phyloP scores from a whole-genome alignment of 495 filamentous ascomycete species.

The Neurospora sp. region DNA sequence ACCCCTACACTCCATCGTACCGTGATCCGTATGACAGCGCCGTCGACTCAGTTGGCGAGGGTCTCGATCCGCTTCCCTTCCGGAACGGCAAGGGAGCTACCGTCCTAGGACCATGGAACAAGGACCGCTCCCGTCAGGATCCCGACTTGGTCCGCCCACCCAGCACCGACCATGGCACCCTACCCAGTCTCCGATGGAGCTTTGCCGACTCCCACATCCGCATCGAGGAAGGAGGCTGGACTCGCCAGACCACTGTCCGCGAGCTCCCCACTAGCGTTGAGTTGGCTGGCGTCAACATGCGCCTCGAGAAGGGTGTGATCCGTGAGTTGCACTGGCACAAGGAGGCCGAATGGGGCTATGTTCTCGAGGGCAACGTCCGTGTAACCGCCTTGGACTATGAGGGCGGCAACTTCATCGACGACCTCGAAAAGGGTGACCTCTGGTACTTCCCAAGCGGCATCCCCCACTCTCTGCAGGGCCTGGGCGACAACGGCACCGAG shows the following conservation, averaged over 20 bases:
- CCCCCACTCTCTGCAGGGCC: conserved; percentile 59
- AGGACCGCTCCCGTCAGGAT: conserved; percentile 49
- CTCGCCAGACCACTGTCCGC: conserved; percentile 53
- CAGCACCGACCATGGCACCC: conserved; percentile 51
- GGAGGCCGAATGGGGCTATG: conserved; percentile 61
- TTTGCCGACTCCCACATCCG: conserved; percentile 58
- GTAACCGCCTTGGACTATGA: conserved; percentile 59
- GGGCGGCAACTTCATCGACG: conserved; percentile 59
- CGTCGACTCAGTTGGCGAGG: conserved; percentile 47
- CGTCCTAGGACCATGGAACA: conserved; percentile 57
- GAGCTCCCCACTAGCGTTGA: conserved; percentile 50
- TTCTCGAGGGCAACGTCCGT: conserved; percentile 49
- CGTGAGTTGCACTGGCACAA: conserved; percentile 68
- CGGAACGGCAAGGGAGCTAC: conserved; percentile 54
- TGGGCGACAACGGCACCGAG: conserved; percentile 56
- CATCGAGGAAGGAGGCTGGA: conserved; percentile 63
- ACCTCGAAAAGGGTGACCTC: conserved; percentile 57
- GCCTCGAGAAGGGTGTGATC: conserved; percentile 55
- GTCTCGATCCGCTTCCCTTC: conserved; percentile 52
- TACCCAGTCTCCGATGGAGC: conserved; percentile 57
- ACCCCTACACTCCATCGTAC: conserved; percentile 36
- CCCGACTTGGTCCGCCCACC: conserved; percentile 57
- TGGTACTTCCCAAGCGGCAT: conserved; percentile 71
- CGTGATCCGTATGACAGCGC: conserved; percentile 36
- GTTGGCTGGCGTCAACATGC: conserved; percentile 59